These are phyloP conservation scores for Phytophthora tubulina DNA, from an alignment of 352 stramenopile species.

Conservation along the genomic window DNA sequence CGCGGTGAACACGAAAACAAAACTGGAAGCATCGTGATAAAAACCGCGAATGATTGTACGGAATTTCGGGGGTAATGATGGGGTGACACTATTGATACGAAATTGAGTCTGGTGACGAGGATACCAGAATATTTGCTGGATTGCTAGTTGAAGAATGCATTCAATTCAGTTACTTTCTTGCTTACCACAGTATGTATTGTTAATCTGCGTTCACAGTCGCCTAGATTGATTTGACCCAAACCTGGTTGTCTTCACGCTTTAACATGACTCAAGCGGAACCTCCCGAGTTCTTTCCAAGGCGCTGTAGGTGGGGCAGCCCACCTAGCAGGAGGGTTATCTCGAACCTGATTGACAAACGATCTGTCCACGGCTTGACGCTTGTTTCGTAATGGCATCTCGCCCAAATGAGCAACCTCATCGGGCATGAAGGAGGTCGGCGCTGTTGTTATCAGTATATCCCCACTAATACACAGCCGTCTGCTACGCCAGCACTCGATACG, in stretches of 20 bases:
- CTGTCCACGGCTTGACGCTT: conserved; percentile 43
- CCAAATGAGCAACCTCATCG: conserved; percentile 44
- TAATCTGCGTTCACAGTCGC: no score
- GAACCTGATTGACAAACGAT: conserved; percentile 23
- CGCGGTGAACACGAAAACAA: no score
- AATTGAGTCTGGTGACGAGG: no score
- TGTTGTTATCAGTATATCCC: conserved; percentile 50
- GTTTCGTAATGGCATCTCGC: conserved; percentile 54
- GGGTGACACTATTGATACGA: no score
- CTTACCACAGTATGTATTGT: no score
- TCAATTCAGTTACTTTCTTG: no score
- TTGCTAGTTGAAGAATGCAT: no score
- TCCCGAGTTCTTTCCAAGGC: conserved; percentile 40
- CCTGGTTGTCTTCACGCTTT: conserved; percentile 10
- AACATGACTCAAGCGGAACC: conserved; percentile 45
- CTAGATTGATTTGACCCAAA: not conserved
- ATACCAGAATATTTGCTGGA: no score
- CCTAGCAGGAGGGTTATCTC: conserved; percentile 16
- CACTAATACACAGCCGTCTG: conserved; percentile 54
- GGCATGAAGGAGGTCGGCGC: conserved; percentile 33
- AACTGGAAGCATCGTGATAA: no score
- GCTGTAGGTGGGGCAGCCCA: not conserved
- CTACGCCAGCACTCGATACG: conserved; percentile 58
- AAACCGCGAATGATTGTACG: no score
- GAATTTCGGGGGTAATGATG: no score